Base-by-base conservation (phyloP, 169 alveolate genomes). In the Babesia caballi region DNA sequence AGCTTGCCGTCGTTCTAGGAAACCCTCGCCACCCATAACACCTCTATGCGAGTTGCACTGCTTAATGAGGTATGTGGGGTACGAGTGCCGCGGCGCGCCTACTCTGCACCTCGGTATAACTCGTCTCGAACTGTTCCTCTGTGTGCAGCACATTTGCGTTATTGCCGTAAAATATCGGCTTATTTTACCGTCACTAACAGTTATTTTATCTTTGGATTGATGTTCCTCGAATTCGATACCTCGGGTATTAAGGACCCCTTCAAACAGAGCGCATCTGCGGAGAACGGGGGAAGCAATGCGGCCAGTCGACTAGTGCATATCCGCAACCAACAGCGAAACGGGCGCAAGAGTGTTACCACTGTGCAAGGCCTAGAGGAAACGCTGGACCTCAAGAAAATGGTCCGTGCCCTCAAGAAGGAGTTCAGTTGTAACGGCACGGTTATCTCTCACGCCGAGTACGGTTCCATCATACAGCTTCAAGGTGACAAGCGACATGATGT, bases 401-500 rank as follows among this genome's bases (percentile, higher is more conserved):
- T 94, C 67, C 89, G 95, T 44, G 97, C 97, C 49, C 83, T 94
- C 59, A 94, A 95, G 84, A 93, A 93, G 80, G 93, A 93, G 76
- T 94, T 94, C 85, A 91, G 95, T 73, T 94, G 98, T 78, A 94
- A 94, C 87, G 98, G 98, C 38, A 94, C 98, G 65, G 94, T 94
- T 42, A 91, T 94, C 30, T 92, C 92, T 33, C 96, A 94, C 77
- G 91, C 91, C 15, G 98, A 94, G 85, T 93, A 88, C 81, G 98
- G 98, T 36, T 83, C 93, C 53, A 91, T 94, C 59, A 92, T 94
- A 38, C 98, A 94, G 68, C 85, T 94, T 44, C 98, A 93, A 54
- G 94, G 94, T 32, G 96, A 91, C 59, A 89, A 91, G 76, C 82
- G 95, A 35, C 94, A 86, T 61, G 94, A 93, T 75, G 97, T 94